phyloP scores from a whole-genome alignment of 2,329 filamentous ascomycete genomes.

The Apiospora malaysiana region DNA sequence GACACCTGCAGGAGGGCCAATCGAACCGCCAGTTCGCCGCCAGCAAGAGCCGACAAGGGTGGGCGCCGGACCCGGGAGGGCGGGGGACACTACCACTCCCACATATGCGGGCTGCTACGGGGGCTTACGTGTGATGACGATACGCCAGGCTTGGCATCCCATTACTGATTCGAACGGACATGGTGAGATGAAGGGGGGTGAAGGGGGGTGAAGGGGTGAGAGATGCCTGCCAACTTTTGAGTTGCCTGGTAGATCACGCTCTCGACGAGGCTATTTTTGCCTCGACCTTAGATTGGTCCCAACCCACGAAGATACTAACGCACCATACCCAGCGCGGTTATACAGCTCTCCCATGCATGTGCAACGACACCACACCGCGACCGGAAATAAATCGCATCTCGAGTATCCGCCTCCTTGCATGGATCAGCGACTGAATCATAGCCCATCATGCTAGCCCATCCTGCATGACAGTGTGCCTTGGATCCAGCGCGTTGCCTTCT shows the following conservation, averaged over 20 bases:
- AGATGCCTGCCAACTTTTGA: neutral
- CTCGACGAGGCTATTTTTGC: too few species aligned
- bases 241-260: neutral
- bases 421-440: neutral
- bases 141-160: neutral
- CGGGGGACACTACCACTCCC: too few species aligned
- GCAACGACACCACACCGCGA: neutral
- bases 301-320: neutral
- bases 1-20: neutral
- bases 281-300: neutral
- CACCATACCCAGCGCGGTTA: neutral
- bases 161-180: neutral
- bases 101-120: too few species aligned
- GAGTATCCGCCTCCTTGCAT: neutral
- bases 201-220: neutral
- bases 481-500: neutral
- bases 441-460: neutral
- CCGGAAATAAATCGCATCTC: neutral
- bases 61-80: neutral
- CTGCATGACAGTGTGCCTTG: neutral
- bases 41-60: constrained; percentile 1
- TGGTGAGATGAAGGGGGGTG: neutral
- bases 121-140: constrained; percentile 6
- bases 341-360: neutral
- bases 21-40: neutral